Base-by-base conservation (phyloP, 2,329 filamentous ascomycete genomes). In the Fusarium avenaceum region DNA sequence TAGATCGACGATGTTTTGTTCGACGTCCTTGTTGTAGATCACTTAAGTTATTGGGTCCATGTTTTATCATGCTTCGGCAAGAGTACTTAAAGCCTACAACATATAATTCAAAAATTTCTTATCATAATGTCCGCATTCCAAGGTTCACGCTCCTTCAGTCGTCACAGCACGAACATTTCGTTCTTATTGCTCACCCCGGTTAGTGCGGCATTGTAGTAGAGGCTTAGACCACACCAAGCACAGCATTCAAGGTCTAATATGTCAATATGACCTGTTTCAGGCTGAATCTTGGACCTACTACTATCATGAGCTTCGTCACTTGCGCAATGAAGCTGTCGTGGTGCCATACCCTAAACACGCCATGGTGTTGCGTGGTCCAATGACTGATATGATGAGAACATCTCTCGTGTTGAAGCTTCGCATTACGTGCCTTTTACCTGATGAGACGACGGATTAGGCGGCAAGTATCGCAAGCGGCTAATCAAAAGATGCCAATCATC, bases 171-270 rank as follows among this genome's bases (percentile, higher is more conserved):
- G 22, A 30, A 13, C 28, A 45, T 42, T 15, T 46, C 32, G 28
- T 43, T 39, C 43, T 62, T 50, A 50, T n/a, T 22, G 22, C 35
- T 33, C n/a, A 44, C 24, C 35, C 42, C 47, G 43, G 60, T 57
- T 59, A 58, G 52, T 28, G 28, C 53, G 47, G 43, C 46, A 48
- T 47, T n/a, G 28, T 35, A 30, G 8, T 9, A 33, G 35, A 35
- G 60, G 60, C 61, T 45, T 59, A n/a, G 38, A 38, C 45, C 17
- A 38, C 22, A 45, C 38, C 28, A 20, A 24, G 26, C 22, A 38
- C 42, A 38, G 24, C 17, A 46, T 24, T 19, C 19, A 15, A 46
- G 17, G 19, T 28, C 22, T 11, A 6, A 17, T 33, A 14, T 11
- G 24, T 26, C 20, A 22, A 24, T 8, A 53, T 17, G 6, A 13